Conservation (phyloP, 805 yeast species). For the Starmerella geochares region DNA sequence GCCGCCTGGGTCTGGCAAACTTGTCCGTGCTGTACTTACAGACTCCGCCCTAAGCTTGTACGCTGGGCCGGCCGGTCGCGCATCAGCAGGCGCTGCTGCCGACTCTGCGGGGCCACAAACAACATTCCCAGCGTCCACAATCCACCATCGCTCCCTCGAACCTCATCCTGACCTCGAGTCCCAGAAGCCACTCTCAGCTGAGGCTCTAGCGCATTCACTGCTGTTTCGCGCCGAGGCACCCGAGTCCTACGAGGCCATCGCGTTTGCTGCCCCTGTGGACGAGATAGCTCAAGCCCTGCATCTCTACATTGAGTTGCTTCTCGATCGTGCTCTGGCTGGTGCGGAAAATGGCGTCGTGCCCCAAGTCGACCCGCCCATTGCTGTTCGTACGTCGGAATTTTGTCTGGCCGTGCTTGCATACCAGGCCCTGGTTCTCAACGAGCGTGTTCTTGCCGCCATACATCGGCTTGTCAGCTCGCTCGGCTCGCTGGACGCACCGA, state of each 20-base stretch:
- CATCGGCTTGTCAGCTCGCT: slow-evolving; percentile 43
- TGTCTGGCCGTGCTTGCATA: slow-evolving; percentile 50
- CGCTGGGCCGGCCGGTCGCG: neutral
- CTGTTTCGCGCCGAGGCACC: slow-evolving; percentile 34
- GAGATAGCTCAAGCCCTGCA: slow-evolving; percentile 7
- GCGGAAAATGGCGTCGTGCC: neutral
- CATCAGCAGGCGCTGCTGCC: neutral
- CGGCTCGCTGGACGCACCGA: slow-evolving; percentile 40
- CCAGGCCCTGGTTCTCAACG: slow-evolving; percentile 60
- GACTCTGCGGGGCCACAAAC: neutral
- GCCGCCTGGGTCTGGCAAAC: slow-evolving; percentile 13
- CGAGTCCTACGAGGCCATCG: neutral
- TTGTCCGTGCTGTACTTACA: slow-evolving; percentile 12
- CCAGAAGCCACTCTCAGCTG: slow-evolving; percentile 36
- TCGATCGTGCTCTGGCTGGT: slow-evolving; percentile 10
- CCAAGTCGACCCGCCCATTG: slow-evolving; percentile 34
- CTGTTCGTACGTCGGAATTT: slow-evolving; percentile 44
- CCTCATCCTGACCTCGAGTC: slow-evolving; percentile 55
- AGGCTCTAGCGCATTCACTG: slow-evolving; percentile 66
- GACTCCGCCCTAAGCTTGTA: neutral
- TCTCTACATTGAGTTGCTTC: slow-evolving; percentile 20
- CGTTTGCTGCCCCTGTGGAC: slow-evolving; percentile 7
- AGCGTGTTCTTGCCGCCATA: slow-evolving; percentile 48
- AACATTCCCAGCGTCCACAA: neutral
- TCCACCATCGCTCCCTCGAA: slow-evolving; percentile 13